Evolutionary conservation across 202 grass and related monocot genomes (phyloP).

Genomic region (Zizania palustris): DNA sequence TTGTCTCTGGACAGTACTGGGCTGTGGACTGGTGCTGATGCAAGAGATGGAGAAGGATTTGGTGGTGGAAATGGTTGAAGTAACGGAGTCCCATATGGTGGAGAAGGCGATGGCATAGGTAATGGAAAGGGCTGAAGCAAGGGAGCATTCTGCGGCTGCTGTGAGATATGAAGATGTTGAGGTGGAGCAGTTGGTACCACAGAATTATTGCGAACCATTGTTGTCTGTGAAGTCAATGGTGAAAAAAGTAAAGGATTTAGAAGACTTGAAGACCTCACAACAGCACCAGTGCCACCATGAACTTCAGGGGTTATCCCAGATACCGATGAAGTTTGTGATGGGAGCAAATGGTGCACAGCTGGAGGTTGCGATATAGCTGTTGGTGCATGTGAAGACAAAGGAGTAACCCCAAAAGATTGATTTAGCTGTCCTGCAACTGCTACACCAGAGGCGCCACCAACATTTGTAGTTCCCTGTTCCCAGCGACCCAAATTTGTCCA

Average conservation of each 20-base stretch:
- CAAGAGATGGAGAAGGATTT: constrained; percentile 54
- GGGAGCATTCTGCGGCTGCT: constrained; percentile 47
- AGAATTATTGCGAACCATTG: constrained; percentile 30
- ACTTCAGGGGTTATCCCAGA: constrained; percentile 37
- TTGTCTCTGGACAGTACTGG: constrained; percentile 49
- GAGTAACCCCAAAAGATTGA: constrained; percentile 27
- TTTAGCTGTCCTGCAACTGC: constrained; percentile 36
- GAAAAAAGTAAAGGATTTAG: constrained; percentile 65
- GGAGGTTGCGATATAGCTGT: constrained; percentile 26
- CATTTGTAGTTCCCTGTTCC: constrained; percentile 48
- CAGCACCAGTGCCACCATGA: constrained; percentile 35
- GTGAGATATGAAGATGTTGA: constrained; percentile 42
- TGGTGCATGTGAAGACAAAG: constrained; percentile 46
- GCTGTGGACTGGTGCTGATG: constrained; percentile 36
- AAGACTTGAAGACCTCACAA: constrained; percentile 36
- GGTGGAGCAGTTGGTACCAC: constrained; percentile 49
- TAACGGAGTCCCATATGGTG: constrained; percentile 66
- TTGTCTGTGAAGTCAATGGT: constrained; percentile 36
- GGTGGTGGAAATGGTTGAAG: constrained; percentile 79
- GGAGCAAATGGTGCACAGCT: constrained; percentile 43
- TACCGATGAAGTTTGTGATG: constrained; percentile 36
- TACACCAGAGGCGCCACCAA: constrained; percentile 34
- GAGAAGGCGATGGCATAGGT: constrained; percentile 39
- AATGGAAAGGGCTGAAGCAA: constrained; percentile 47
- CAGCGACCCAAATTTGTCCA: constrained; percentile 12